Conservation (phyloP, 176 grass and related monocot species). For the Aegilops sharonensis region DNA sequence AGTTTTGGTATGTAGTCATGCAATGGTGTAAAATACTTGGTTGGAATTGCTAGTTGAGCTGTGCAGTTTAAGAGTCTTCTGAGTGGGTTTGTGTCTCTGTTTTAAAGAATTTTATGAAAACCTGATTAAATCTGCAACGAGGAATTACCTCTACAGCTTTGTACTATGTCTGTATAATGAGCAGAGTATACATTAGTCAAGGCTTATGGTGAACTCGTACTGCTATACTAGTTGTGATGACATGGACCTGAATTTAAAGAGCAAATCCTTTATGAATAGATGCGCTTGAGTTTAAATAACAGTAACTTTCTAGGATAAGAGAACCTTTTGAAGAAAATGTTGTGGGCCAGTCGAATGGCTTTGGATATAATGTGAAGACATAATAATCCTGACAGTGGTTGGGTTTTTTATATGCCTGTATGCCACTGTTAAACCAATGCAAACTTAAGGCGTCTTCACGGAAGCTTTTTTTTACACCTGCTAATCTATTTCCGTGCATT, state of each 20-base stretch:
- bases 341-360: not conserved
- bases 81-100: not conserved
- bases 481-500: not conserved
- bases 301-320: not conserved
- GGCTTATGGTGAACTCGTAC: slow-evolving; percentile 4
- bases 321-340: not conserved
- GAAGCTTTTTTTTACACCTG: not conserved
- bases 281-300: not conserved
- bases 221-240: no score
- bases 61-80: not conserved
- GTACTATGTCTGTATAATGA: not conserved
- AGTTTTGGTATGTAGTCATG: not conserved
- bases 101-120: not conserved
- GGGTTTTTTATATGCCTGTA: not conserved
- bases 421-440: not conserved
- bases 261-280: no score
- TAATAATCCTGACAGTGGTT: not conserved
- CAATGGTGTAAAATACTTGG: not conserved
- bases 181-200: not conserved
- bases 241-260: no score
- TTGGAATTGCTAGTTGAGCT: not conserved
- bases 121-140: not conserved
- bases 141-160: not conserved
- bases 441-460: not conserved
- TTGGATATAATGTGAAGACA: slow-evolving; percentile 1